Base-by-base conservation (phyloP, 192 early-diverging fungal species). In the Coemansia sp. region DNA sequence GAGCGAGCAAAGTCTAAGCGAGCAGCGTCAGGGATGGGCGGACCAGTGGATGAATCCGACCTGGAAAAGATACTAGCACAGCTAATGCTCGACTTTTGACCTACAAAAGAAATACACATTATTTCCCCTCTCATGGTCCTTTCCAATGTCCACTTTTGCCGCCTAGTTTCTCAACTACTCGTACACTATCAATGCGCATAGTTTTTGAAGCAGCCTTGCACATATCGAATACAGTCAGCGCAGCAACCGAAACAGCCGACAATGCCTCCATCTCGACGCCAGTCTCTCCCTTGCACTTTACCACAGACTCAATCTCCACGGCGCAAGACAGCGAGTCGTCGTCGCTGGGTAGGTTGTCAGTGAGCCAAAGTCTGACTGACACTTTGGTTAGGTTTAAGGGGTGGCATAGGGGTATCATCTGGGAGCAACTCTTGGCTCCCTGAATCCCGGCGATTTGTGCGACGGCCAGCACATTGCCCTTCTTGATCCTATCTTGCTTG, bases 221-320 rank as follows among this genome's bases (percentile, higher is more conserved):
- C 95, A 98, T 98, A 66, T 98, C 95, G 83, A 88, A 95, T 0
- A 98, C 86, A 2, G 95, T 95, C 52, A 92, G 73, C 0, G 88
- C 84, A 4, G 93, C 90, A 0, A 90, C 82, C 8, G 90, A 90
- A 1, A 88, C 91, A 0, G 92, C 91, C 1, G 86, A 89, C 62
- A 87, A 74, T 9, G 91, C 90, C 58, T 94, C 91, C 90, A 93
- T 93, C 61, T 94, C 93, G 0, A 91, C 92, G 22, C 95, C 95
- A 4, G 95, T 98, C 38, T 88, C 85, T 8, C 91, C 94, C 37
- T 79, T 80, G 60, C 90, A 93, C 35, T 85, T 85, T 0, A 91
- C 92, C 6, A 57, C 56, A 0, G 91, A 81, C 63, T 83, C 80
- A 35, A 93, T 88, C 34, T 89, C 80, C 3, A 95, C 90, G 15